Evolutionary conservation across 2,329 filamentous ascomycete species (phyloP), one percentile per base, ranked within the genome.

Genomic region (Xenoacremonium recifei): DNA sequence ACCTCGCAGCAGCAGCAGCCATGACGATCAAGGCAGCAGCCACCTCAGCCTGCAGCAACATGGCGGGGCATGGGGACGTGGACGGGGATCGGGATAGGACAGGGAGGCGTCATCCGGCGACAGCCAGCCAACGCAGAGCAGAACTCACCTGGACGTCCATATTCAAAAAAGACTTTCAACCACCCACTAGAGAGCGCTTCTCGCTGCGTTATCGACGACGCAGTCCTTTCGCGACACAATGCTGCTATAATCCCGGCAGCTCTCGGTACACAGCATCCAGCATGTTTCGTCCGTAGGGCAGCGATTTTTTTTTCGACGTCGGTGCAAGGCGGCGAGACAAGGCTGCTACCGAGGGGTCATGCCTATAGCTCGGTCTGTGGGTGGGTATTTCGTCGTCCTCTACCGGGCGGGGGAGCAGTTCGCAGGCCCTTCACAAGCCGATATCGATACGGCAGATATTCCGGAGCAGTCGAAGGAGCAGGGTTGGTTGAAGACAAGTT

Each of bases 141-240:
- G 49, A 45, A 62, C 65, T 49, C 63, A 73, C 71, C 69, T 73
- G 71, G 64, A 67, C 69, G 61, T 73, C 70, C 71, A 73, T 73
- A 49, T 58, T 71, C 51, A 53, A 50, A 39, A 38, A 48, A 45
- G 49, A 53, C 58, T 51, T 53, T 40, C 29, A 39, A 34, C 19
- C 35, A 39, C 27, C 45, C 41, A 32, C 32, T 19, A 35, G 19
- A 19, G 35, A 30, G 33, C n/a, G n/a, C n/a, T n/a, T n/a, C n/a
- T n/a, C n/a, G n/a, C n/a, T n/a, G n/a, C n/a, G n/a, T n/a, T n/a
- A n/a, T 32, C 21, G 32, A 33, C 25, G 30, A 40, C 20, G 17
- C 21, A 31, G 41, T 49, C 42, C 39, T 44, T 49, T 46, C 47
- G 44, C 30, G 49, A 55, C 38, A 45, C 40, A 55, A 61, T 55